These are phyloP conservation scores for Suhomyces wounanorum DNA, from an alignment of 1,139 yeast genomes.

Conservation along the genomic window DNA sequence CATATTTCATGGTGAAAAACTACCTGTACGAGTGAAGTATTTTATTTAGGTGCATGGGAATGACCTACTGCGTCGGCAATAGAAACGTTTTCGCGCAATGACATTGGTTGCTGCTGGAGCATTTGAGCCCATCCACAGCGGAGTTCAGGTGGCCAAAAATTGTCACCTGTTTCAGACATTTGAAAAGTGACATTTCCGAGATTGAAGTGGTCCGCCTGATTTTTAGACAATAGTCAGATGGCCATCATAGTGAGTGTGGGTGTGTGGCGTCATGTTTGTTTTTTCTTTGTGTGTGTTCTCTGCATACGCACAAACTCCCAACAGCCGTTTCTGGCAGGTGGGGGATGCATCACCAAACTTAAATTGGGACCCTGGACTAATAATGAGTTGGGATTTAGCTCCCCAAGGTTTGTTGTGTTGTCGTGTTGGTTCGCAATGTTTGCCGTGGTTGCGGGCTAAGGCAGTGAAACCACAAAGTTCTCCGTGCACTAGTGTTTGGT, in stretches of 20 bases:
- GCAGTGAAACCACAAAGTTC: not conserved
- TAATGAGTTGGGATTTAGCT: too few species aligned
- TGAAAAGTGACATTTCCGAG: not conserved
- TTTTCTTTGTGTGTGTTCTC: not conserved
- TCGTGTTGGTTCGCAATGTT: not conserved
- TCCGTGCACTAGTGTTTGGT: not conserved
- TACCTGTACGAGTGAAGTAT: constrained; percentile 2
- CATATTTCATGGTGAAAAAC: not conserved
- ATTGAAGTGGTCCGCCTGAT: not conserved
- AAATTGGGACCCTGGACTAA: not conserved
- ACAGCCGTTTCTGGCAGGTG: not conserved
- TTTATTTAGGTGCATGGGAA: not conserved
- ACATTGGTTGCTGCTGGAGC: not conserved
- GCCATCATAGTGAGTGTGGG: not conserved
- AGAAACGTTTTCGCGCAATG: not conserved
- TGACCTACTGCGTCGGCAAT: not conserved
- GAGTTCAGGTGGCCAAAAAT: not conserved
- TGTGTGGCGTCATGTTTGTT: not conserved
- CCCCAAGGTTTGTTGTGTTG: not conserved
- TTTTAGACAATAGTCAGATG: not conserved
- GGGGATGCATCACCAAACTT: not conserved
- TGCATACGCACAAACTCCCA: not conserved
- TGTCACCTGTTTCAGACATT: not conserved
- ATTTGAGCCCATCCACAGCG: not conserved
- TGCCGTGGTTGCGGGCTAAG: not conserved